Base-by-base conservation (phyloP, 2,329 filamentous ascomycete genomes). In the Monosporascus sp. region DNA sequence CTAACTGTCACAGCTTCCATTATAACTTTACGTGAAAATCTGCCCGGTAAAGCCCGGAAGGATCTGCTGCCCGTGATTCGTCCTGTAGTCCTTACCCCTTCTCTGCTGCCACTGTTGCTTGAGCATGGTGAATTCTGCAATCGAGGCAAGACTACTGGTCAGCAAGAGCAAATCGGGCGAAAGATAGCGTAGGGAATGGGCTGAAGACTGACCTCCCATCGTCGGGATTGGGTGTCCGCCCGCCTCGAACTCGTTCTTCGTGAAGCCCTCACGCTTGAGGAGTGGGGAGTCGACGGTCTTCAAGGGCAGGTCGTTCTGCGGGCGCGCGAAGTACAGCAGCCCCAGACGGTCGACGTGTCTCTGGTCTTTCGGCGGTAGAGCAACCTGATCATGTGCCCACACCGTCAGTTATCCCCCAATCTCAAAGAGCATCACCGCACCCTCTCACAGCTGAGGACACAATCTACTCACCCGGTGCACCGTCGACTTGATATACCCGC, bases 281-380 rank as follows among this genome's bases (percentile, higher is more conserved):
- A 74, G 55, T 0, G 72, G 71, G 0, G 71, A 73, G 56, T 74
- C 66, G 5, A 75, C 58, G 0, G 73, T 73, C 19, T 64, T 68
- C 0, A 75, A 59, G 0, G 65, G 58, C 1, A 75, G 62, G 26
- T 71, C 67, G 36, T 75, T 73, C 50, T 73, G 67, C 2, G 71
- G 69, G 0, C 78, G 73, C 1, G 77, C 75, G 63, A 81, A 80
- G 56, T 80, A 81, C 38, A 81, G 59, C 5, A 81, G 61, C 0
- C 78, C 78, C 0, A 79, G 67, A 0, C 78, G 72, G 50, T 78
- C 74, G 2, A 77, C 69, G 50, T 78, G 64, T 1, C 72, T 62
- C 53, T 75, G 73, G 54, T 75, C 73, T 44, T 69, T 67, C 2
- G 73, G 73, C 0, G 72, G 72, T 1, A 69, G 64, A 0, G 69